Evolutionary conservation across 805 yeast genomes (phyloP), one percentile per base, ranked within the genome.

Genomic region (Saccharomycopsis malanga): DNA sequence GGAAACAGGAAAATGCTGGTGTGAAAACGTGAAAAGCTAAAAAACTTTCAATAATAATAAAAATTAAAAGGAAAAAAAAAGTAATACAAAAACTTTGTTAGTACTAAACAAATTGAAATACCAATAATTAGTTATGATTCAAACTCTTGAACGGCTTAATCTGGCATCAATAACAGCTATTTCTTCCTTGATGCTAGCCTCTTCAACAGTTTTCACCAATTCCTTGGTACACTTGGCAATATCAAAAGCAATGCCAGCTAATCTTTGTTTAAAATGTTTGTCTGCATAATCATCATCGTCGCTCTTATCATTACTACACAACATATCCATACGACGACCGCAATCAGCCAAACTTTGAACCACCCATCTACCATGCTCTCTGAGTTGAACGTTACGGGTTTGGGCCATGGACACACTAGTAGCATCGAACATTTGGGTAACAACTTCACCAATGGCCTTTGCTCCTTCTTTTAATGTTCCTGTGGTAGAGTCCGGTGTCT

Each of bases 221-320:
- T 91, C 98, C 63, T 89, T 91, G 4, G 97, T 91, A 63, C 95
- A 84, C 65, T 91, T 88, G 21, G 97, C 97, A 66, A 91, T 86
- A 62, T 91, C 98, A 67, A 88, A 91, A 24, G 96, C 91, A 56
- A 89, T 83, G 2, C 97, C 97, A 0, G 98, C 98, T 54, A 91
- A 76, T 58, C 97, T 77, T 65, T 91, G 97, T 65, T 87, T 87
- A 68, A 87, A 83, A 57, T 84, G 84, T 62, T 85, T 83, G 60
- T 87, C 95, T 2, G 96, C 96, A 60, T 74, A 80, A 45, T 81
- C 86, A 30, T 59, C 66, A 54, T 80, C 84, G 35, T 65, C 64
- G 21, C 58, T 58, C 17, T 67, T 65, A 23, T 61, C 61, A 22
- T 54, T 64, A 35, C 67, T 70, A 60, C 89, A 82, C 52, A 91